Percentiles rank a stretch among this genome's conserved stretches.
Conservation (phyloP, 306 rosid genomes). For the Corylus heterophylla region DNA sequence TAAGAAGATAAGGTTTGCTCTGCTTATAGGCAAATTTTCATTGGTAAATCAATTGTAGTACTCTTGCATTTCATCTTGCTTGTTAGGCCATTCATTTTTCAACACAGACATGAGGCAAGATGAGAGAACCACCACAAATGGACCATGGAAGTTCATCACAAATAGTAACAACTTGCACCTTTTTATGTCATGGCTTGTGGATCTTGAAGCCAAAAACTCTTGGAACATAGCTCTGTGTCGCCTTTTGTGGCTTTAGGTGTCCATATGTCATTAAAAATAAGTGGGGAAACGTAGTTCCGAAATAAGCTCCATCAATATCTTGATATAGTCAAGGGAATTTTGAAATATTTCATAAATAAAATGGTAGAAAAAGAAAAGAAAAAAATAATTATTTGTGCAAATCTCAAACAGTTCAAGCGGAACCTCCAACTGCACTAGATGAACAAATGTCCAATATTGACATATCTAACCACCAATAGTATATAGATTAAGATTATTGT, state of each 20-base stretch:
- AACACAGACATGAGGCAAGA: constrained; percentile 19
- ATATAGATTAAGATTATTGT: neutral
- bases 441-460: neutral
- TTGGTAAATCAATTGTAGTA: constrained; percentile 26
- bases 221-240: constrained; percentile 66
- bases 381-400: neutral
- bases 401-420: neutral
- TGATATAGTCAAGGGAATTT: constrained; percentile 42
- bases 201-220: constrained; percentile 87
- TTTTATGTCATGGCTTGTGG: constrained; percentile 60
- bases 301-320: constrained; percentile 91
- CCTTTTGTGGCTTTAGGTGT: constrained; percentile 77
- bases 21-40: constrained; percentile 31
- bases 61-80: constrained; percentile 36
- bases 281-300: constrained; percentile 83
- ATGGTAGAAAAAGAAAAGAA: neutral
- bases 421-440: neutral
- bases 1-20: constrained; percentile 30
- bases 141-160: constrained; percentile 27
- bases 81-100: constrained; percentile 1
- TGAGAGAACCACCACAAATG: constrained; percentile 12
- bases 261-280: constrained; percentile 80
- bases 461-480: neutral
- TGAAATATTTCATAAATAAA: neutral
- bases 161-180: constrained; percentile 13